phyloP scores from a whole-genome alignment of 23 red algal species.

The Chondrus crispus region DNA sequence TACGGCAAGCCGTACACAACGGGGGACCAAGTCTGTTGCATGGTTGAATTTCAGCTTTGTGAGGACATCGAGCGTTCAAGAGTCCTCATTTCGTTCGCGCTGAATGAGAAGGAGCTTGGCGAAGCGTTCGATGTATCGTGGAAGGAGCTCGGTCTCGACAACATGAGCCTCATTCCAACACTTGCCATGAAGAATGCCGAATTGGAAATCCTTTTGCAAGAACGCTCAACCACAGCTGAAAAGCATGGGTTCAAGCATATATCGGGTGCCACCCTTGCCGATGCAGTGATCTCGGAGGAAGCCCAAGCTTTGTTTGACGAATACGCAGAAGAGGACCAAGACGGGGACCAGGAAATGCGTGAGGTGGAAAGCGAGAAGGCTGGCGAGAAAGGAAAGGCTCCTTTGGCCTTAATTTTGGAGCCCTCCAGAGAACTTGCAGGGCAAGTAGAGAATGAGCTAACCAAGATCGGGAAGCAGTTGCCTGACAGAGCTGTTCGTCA shows the following conservation, averaged over 20 bases:
- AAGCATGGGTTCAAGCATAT: constrained; percentile 46
- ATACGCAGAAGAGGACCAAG: background rate
- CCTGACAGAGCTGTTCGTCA: constrained; percentile 11
- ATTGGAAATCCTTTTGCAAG: constrained; percentile 42
- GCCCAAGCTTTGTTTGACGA: background rate
- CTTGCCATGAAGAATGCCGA: constrained; percentile 71
- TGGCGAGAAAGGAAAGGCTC: constrained; percentile 41
- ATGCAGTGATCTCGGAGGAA: constrained; percentile 11
- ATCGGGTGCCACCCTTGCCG: background rate
- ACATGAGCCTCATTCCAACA: constrained; percentile 54
- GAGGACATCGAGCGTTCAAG: background rate
- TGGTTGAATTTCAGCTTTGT: constrained; percentile 78
- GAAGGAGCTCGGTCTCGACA: background rate
- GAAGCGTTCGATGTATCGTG: constrained; percentile 52
- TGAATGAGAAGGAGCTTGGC: constrained; percentile 67
- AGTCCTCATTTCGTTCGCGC: constrained; percentile 62
- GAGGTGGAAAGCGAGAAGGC: background rate
- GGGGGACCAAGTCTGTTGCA: constrained; percentile 60
- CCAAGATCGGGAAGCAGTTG: constrained; percentile 57
- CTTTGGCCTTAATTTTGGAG: constrained; percentile 79
- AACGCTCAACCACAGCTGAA: background rate
- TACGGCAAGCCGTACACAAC: constrained; percentile 71
- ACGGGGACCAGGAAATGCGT: background rate
- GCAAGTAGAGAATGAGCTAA: constrained; percentile 79
- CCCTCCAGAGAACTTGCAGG: constrained; percentile 81